phyloP scores from a whole-genome alignment of 352 stramenopile genomes.

The Phytophthora pisi region DNA sequence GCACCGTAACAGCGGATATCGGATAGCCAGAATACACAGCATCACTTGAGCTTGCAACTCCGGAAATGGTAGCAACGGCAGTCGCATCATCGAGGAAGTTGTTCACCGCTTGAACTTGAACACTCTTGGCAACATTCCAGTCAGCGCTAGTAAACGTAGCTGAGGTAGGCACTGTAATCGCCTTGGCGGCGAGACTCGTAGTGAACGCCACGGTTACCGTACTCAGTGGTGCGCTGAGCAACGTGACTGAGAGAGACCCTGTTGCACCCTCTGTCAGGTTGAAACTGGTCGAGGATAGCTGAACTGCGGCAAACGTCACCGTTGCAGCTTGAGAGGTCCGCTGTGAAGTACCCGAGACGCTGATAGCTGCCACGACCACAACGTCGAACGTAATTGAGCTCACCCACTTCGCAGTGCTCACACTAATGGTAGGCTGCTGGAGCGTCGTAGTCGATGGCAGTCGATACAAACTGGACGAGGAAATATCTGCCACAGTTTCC shows the following conservation, averaged over 20 bases:
- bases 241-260: conserved; percentile 26
- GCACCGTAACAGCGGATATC: conserved; percentile 35
- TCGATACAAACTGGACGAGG: conserved; percentile 36
- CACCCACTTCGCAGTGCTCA: conserved; percentile 33
- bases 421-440: conserved; percentile 34
- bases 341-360: conserved; percentile 45
- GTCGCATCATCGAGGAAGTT: conserved; percentile 63
- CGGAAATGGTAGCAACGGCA: conserved; percentile 25
- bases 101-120: conserved; percentile 52
- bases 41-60: conserved; percentile 42
- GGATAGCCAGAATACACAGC: conserved; percentile 35
- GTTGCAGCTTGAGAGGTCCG: conserved; percentile 27
- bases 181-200: conserved; percentile 39
- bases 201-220: conserved; percentile 43
- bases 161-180: conserved; percentile 24
- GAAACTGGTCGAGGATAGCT: conserved; percentile 47
- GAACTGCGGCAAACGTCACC: conserved; percentile 44
- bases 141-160: conserved; percentile 38
- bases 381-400: conserved; percentile 45
- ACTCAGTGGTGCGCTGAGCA: conserved; percentile 49
- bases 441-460: conserved; percentile 37
- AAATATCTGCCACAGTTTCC: conserved; percentile 38
- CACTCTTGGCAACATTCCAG: conserved; percentile 38
- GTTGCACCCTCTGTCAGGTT: conserved; percentile 47
- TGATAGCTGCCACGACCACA: conserved; percentile 37